Base-by-base conservation (phyloP, 331 rosid species). In the Pyrus hybrid region DNA sequence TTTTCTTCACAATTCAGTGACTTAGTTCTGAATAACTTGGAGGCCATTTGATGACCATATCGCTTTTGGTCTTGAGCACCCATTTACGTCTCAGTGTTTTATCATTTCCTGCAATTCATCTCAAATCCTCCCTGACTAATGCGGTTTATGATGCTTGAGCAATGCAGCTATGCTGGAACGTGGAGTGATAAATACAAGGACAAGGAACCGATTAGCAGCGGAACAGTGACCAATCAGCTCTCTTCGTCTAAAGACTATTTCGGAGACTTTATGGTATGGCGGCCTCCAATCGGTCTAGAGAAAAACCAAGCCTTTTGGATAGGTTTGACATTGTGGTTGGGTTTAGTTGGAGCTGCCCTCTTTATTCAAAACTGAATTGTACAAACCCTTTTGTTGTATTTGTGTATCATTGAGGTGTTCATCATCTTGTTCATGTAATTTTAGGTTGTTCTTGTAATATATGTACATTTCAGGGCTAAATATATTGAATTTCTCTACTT, bases 151-250 rank as follows among this genome's bases (percentile, higher is more conserved):
- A 28, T 23, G 28, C 43, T 67, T 41, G 77, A 76, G 29, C 25
- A 68, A 41, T 84, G 80, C 85, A 91, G 99, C 80, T 94, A 92
- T 69, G 97, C 99, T 2, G 96, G 80, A 83, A 83, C 97, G 61
- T 95, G 99, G 99, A 89, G 83, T 23, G 97, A 92, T 77, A 94
- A 94, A 71, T 11, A 90, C 91, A 95, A 92, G 83, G 89, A 89
- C 88, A 85, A 76, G 83, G 92, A 82, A 58, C 72, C 78, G 67
- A 80, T 63, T 70, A 85, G 67, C 68, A 77, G 72, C 37, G 88
- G 96, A 63, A 61, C 97, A 20, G 81, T 88, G 16, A 89, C 88
- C 71, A 88, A 83, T 82, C 97, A 93, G 72, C 85, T 89, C 65
- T 84, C 99, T 21, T 90, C 93, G 35, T 71, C 97, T 2, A 85